Base-by-base conservation (phyloP, 768 basidiomycete species). In the Tylopilus rubrobrunneus region DNA sequence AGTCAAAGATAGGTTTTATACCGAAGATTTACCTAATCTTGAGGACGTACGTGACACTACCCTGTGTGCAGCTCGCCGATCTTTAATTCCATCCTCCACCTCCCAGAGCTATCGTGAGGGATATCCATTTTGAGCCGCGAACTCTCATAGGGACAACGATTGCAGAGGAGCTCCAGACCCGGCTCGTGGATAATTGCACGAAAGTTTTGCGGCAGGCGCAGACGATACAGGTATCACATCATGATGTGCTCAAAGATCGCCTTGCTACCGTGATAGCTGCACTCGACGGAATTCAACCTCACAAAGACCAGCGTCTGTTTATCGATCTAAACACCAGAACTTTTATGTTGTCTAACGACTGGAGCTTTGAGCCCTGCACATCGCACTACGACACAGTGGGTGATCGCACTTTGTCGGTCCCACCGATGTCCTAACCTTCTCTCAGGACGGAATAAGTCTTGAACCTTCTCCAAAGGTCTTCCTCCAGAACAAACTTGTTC, bases 381-480 rank as follows among this genome's bases (percentile, higher is more conserved):
- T 79, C 72, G 49, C 83, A 87, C 59, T 92, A 93, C 65, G 91
- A 93, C 63, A 87, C 82, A 44, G 90, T 83, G 65, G 57, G 82
- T 68, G 15, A 29, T 27, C n/a, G 34, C 40, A 47, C 43, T 27
- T 5, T 41, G 46, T 42, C 10, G 17, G 10, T 1, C 46, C 14
- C 41, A 41, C 40, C 41, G 33, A 45, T 27, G 48, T 55, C 43
- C 29, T 46, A 10, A 53, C 45, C 29, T 52, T 39, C 17, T 56
- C 23, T 17, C 28, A 67, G 65, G 47, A 56, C 39, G 80, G 76
- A 7, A 79, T 91, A 69, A 84, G 73, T 62, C 67, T 85, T 12
- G 91, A 92, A 34, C 71, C 80, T 21, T 80, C 78, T 8, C 84
- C 91, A 1, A 92, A 89, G 68, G 76, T 89, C 2, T 82, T 88